Conservation (phyloP, 73 alveolate species). For the Blepharisma stoltei region DNA sequence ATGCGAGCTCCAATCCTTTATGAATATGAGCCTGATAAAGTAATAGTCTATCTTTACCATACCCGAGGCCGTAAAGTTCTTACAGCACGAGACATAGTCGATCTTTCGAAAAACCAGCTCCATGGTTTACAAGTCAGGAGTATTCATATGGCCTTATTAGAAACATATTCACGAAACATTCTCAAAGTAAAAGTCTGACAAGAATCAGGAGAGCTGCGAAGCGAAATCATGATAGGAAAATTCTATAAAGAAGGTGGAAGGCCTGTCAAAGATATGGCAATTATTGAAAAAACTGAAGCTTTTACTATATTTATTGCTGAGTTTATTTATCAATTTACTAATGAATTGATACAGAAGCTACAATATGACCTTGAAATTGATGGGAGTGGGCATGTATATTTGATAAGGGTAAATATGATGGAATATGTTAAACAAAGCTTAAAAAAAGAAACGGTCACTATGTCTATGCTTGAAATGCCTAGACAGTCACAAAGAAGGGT, state of each 20-base stretch:
- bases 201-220: slow-evolving; percentile 1
- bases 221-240: neutral
- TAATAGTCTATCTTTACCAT: slow-evolving; percentile 11
- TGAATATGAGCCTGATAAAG: slow-evolving; percentile 15
- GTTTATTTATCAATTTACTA: neutral
- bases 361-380: neutral
- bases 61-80: neutral
- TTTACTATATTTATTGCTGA: neutral
- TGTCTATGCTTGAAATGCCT: too few relatives aligned
- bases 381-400: neutral
- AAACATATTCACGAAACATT: neutral
- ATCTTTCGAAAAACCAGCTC: slow-evolving; percentile 5
- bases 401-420: neutral
- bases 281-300: neutral
- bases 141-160: neutral
- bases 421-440: neutral
- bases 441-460: neutral
- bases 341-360: neutral
- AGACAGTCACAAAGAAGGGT: neutral
- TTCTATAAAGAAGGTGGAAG: neutral
- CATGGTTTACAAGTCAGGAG: slow-evolving; percentile 25
- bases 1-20: slow-evolving; percentile 8
- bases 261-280: neutral
- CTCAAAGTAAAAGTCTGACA: neutral
- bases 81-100: neutral